Evolutionary conservation across 768 basidiomycete species (phyloP).

Genomic region (Naganishia onofrii): DNA sequence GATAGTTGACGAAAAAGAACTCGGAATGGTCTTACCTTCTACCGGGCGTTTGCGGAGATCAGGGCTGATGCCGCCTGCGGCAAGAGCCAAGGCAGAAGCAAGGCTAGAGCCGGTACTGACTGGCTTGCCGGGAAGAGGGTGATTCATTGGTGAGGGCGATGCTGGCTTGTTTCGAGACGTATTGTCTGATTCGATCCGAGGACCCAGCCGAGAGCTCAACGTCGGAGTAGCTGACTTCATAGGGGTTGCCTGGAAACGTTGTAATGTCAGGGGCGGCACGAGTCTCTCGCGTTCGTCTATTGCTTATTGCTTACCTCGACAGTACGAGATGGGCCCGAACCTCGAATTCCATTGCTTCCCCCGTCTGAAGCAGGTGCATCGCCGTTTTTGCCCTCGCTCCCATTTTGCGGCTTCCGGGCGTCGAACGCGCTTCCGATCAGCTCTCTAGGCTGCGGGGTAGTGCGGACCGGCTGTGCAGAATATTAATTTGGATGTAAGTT

Average conservation of each 20-base stretch:
- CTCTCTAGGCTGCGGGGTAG: slow-evolving; percentile 9
- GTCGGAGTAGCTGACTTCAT: background rate
- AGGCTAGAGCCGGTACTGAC: background rate
- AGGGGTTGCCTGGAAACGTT: background rate
- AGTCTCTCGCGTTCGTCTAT: background rate
- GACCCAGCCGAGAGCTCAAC: slow-evolving; percentile 5
- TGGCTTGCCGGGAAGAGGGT: background rate
- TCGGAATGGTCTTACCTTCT: slow-evolving; percentile 15
- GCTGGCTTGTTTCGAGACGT: background rate
- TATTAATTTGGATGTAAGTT: background rate
- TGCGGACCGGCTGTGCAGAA: background rate
- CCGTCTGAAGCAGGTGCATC: background rate
- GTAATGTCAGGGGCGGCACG: background rate
- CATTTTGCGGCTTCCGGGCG: background rate
- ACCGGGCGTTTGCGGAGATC: slow-evolving; percentile 24
- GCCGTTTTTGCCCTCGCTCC: background rate
- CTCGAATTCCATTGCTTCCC: background rate
- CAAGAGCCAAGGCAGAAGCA: slow-evolving; percentile 4
- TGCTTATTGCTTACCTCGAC: background rate
- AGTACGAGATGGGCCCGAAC: background rate
- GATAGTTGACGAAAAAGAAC: too few relatives aligned
- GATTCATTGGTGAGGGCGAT: background rate
- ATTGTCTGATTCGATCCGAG: background rate
- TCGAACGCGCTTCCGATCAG: background rate
- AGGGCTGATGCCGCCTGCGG: background rate